Evolutionary conservation across 495 filamentous ascomycete species (phyloP), one percentile per base, ranked within the genome.

Genomic region (Xylaria acuta): DNA sequence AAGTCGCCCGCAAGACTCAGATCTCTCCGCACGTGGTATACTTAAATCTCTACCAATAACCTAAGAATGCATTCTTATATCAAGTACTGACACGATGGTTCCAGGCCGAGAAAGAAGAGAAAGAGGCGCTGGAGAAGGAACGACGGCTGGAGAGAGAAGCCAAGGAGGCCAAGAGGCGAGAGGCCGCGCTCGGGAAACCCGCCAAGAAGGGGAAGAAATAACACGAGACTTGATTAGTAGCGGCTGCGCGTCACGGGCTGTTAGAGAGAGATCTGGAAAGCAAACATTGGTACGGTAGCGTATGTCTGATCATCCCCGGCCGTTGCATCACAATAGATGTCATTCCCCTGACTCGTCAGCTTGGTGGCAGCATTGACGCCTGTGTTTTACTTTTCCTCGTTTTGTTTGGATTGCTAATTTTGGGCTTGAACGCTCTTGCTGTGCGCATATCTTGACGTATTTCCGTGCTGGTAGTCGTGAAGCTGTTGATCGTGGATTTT

Each of bases 101-200:
- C 5, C 41, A 88, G 86, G 87, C 86, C 8, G 92, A 94, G 85
- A 92, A 92, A 79, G 91, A 93, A 75, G 92, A 94, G 82, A 87
- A 84, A 72, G 90, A 91, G 14, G 90, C 88, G 34, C 79, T 84
- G 59, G 88, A 90, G 45, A 86, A 86, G 77, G 84, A 76, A 0
- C 84, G 84, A 76, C 82, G 75, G 77, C 77, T 79, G 16, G 83
- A 88, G 81, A 82, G 87, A 38, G 85, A 86, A 43, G 85, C 85
- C 2, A 85, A 79, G 75, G 75, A 90, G 81, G 79, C 87, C 86
- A 83, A 95, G 95, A 87, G 88, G 89, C 87, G 94, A 86, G 82
- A 85, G 75, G 82, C 80, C 20, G 84, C 83, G 27, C 64, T 84
- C 64, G 84, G 84, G 20, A 81, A 81, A 67, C 73, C 73, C 34